Evolutionary conservation across 2,329 filamentous ascomycete genomes (phyloP), one percentile per base, ranked within the genome.

Genomic region (Pseudocercospora fuligena): DNA sequence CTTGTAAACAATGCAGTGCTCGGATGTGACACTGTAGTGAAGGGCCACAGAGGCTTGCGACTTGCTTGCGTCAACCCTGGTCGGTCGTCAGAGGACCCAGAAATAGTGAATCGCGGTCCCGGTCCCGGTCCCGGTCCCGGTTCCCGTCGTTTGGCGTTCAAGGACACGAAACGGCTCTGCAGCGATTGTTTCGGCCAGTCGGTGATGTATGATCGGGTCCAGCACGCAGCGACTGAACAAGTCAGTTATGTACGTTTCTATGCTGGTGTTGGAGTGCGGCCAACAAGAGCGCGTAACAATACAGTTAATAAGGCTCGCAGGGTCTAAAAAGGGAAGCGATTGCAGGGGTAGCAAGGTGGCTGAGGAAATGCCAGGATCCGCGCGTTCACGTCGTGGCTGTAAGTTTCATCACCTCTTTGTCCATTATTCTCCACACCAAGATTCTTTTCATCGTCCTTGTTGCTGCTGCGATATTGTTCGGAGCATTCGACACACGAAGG

Each of bases 41-140:
- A 21, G 54, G 19, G 29, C 53, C 54, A 58, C 54, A 58, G 31
- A 58, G 11, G 54, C 54, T 58, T 58, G 54, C 54, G 54, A 40
- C 31, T 58, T 47, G 40, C 58, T 61, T 61, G 58, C 58, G 58
- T 51, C 25, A 16, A 51, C 25, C 58, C 58, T 29, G 58, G 58
- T 49, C 43, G 36, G 58, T 60, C 36, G 21, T 27, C 51, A 21
- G 49, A 53, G 49, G 49, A 60, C 19, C 23, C 23, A 60, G 19
- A 60, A 49, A n/a, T 23, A 43, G 56, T 59, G 56, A 59, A 29
- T 54, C n/a, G 23, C 49, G 49, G 19, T 25, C 21, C 49, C n/a
- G 23, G 11, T 25, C 12, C n/a, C 12, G 23, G 49, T 54, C 49
- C n/a, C 49, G 49, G 19, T 25, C 21, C 49, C n/a, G 23, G 11